Evolutionary conservation across 352 stramenopile genomes (phyloP), one percentile per base, ranked within the genome.

Genomic region (Phytopythium helicoides): DNA sequence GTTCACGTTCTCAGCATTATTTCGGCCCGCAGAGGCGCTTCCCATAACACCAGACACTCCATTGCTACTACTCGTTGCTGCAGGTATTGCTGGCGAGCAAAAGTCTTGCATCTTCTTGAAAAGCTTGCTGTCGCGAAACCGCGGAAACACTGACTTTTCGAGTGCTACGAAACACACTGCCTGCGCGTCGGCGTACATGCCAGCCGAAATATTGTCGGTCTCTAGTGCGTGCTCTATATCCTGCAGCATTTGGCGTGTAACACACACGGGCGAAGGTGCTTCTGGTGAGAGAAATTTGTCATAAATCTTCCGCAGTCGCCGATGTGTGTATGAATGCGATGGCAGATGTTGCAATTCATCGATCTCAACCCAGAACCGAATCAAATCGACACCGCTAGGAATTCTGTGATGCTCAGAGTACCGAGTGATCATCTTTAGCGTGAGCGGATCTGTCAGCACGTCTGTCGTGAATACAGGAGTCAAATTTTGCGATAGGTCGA

Each of bases 321-420:
- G 81, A 49, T 89, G 73, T 14, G 82, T 93, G 62, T 93, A 93
- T 35, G 81, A 89, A 31, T 89, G 77, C 16, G 77, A 89, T 21
- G 82, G 80, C 14, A 93, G 55, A 40, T 83, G 63, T 47, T 86
- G 73, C 31, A 93, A 58, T 46, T 88, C 68, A 57, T 91, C 80
- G 39, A 93, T 86, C 49, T 93, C 82, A 58, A 84, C 76, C 82
- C 82, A 93, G 62, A 93, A 93, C 9, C 72, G 69, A 49, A 93
- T 75, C 59, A 75, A 65, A 49, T 93, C 82, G 21, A 59, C 66
- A 16, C 76, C 82, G 47, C 76, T 72, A 3, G 60, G 64, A 9
- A 93, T 66, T 18, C 83, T 81, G 41, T 82, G 66, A 9, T 54
- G 60, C 58, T 86, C 77, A 16, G 71, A 68, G 56, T 75, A 93